Base-by-base conservation (phyloP, 108 stramenopile species). In the Fistulifera pelliculosa region DNA sequence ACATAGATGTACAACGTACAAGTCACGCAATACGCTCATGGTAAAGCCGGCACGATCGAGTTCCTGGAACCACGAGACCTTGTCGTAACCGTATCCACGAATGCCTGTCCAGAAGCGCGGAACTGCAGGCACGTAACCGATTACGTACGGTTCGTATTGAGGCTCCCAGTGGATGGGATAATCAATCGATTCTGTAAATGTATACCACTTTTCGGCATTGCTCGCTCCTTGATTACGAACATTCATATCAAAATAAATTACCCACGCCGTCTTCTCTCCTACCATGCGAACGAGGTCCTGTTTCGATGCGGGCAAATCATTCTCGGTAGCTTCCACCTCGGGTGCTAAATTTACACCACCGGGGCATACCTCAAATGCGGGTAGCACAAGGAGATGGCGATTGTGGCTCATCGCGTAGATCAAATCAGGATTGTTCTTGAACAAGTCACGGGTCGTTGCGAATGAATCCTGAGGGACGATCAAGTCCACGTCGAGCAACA, bases 71-170 rank as follows among this genome's bases (percentile, higher is more conserved):
- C 45, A 67, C 16, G 45, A 44, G 11, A 16, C 49, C 23, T 67
- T 67, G 66, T 61, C 47, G 27, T 48, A 59, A 2, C 42, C 43
- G 48, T 47, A 60, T 8, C 48, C 56, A 0, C 66, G 52, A 17
- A 60, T 48, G 8, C 48, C 58, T 1, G 19, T 61, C 60, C 66
- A 61, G 38, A 61, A 68, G 1, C 66, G 42, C 16, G 60, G 66
- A 2, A 69, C 24, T 0, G 55, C 61, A 25, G 51, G 49, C 21
- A 35, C 26, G 28, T 69, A 69, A n/a, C 38, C 68, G 40, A 69
- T 38, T 0, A 69, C 68, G 38, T 69, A 69, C 28, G 68, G 68
- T 57, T 69, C 68, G 54, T 60, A 67, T n/a, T 41, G 23, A 1
- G 17, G 26, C 19, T 23, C 6, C 25, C 59, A 66, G 1, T 12